phyloP scores from a whole-genome alignment of 371 early-diverging fungal species.

The Zopfochytrium polystomum region DNA sequence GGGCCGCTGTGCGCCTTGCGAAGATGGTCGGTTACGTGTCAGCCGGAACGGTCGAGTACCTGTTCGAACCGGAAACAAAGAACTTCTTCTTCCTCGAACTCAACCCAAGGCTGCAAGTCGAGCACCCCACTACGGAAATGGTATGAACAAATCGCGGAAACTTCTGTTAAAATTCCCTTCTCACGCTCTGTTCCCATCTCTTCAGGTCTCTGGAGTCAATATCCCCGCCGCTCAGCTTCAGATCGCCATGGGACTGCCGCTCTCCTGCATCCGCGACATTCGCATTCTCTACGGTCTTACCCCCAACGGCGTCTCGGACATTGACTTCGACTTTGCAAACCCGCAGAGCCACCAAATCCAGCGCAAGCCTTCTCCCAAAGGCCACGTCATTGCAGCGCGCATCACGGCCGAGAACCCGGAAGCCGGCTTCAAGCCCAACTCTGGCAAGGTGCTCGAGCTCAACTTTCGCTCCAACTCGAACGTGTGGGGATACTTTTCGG shows the following conservation, averaged over 20 bases:
- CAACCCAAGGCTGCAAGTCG: slow-evolving; percentile 98
- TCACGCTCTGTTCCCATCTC: not conserved
- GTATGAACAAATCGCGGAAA: slow-evolving; percentile 30
- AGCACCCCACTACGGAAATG: slow-evolving; percentile 99
- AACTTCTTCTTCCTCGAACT: slow-evolving; percentile 96
- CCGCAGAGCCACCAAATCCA: slow-evolving; percentile 73
- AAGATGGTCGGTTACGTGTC: slow-evolving; percentile 92
- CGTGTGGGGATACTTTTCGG: slow-evolving; percentile 98
- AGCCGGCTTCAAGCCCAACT: slow-evolving; percentile 96
- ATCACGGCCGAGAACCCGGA: slow-evolving; percentile 99
- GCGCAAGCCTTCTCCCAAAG: slow-evolving; percentile 90
- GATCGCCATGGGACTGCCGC: slow-evolving; percentile 96
- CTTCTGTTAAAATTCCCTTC: not conserved
- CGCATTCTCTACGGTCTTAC: slow-evolving; percentile 88
- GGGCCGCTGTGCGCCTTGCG: slow-evolving; percentile 92
- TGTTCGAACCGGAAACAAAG: slow-evolving; percentile 82
- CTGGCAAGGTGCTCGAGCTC: slow-evolving; percentile 92
- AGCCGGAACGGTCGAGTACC: slow-evolving; percentile 95
- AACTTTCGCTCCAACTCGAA: slow-evolving; percentile 92
- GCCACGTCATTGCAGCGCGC: slow-evolving; percentile 97
- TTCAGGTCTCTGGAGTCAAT: slow-evolving; percentile 85
- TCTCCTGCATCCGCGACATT: slow-evolving; percentile 91
- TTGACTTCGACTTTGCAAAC: slow-evolving; percentile 87
- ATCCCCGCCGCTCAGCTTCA: slow-evolving; percentile 96
- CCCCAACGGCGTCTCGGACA: slow-evolving; percentile 76